phyloP scores from a whole-genome alignment of 257 asterid species.

The Solanum pinnatisectum region DNA sequence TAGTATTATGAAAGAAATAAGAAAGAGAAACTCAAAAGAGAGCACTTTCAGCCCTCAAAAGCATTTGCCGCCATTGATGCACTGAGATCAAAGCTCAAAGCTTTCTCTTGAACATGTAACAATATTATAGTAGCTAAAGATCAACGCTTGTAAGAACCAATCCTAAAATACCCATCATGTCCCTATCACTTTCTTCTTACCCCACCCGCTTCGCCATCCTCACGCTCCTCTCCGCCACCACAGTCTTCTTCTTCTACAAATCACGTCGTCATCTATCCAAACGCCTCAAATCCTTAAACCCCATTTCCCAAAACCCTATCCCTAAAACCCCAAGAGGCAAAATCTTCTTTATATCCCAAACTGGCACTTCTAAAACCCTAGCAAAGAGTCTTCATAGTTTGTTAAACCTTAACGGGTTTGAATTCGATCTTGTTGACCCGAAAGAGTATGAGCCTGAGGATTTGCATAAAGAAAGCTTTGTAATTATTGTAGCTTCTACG shows the following conservation, averaged over 20 bases:
- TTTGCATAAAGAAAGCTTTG: constrained; percentile 47
- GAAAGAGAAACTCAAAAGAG: background rate
- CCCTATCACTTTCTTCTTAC: constrained; percentile 28
- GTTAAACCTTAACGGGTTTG: constrained; percentile 31
- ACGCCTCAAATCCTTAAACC: constrained; percentile 19
- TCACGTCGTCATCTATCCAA: constrained; percentile 62
- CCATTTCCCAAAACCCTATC: constrained; percentile 2
- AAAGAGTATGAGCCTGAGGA: constrained; percentile 91
- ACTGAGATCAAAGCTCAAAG: background rate
- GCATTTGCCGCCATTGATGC: background rate
- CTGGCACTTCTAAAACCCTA: constrained; percentile 73
- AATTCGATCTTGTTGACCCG: constrained; percentile 67
- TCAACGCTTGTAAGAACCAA: background rate
- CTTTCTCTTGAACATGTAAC: background rate
- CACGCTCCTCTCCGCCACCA: constrained; percentile 73
- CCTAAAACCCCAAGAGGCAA: constrained; percentile 42
- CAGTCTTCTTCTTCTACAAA: constrained; percentile 63
- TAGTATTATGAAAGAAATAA: background rate
- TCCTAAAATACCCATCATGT: constrained; percentile 27
- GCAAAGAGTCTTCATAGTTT: constrained; percentile 70
- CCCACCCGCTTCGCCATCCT: constrained; percentile 57
- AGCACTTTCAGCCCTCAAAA: background rate
- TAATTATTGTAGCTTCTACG: constrained; percentile 69
- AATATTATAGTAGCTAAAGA: background rate
- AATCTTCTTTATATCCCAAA: constrained; percentile 65